Percentiles rank a stretch among this genome's conserved stretches.
Conservation (phyloP, 768 basidiomycete genomes). For the Mycena latifolia region DNA sequence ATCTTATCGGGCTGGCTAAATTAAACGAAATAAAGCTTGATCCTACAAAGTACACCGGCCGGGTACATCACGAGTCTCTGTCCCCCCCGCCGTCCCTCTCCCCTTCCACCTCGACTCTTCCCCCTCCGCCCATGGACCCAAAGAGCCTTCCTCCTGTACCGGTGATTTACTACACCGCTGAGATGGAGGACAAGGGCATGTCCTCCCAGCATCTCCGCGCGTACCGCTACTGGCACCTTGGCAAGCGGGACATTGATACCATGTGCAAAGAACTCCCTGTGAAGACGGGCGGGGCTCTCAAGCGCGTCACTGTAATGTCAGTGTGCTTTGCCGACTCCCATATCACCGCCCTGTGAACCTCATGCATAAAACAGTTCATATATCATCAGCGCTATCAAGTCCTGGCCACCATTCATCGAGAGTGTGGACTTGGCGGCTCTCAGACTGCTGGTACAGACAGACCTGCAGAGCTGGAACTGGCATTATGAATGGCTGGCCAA, state of each 20-base stretch:
- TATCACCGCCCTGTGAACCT: neutral
- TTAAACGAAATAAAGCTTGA: conserved; percentile 36
- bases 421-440: conserved; percentile 46
- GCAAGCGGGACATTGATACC: conserved; percentile 41
- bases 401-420: conserved; percentile 43
- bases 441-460: conserved; percentile 47
- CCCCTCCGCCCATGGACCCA: conserved; percentile 6
- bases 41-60: conserved; percentile 10
- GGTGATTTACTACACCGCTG: conserved; percentile 15
- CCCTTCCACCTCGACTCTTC: neutral
- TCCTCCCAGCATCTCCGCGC: conserved; percentile 47
- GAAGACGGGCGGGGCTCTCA: conserved; percentile 36
- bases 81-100: conserved; percentile 3
- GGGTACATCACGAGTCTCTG: conserved; percentile 16
- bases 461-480: conserved; percentile 35
- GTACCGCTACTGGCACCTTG: conserved; percentile 47
- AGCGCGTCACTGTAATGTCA: conserved; percentile 48
- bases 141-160: conserved; percentile 17
- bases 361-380: conserved; percentile 30
- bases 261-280: conserved; percentile 46
- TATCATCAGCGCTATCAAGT: conserved; percentile 46
- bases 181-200: conserved; percentile 28
- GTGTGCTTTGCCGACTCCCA: conserved; percentile 16
- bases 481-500: conserved; percentile 33
- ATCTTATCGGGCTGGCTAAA: conserved; percentile 43